Evolutionary conservation across 306 rosid genomes (phyloP).

Genomic region (Morella rubra): DNA sequence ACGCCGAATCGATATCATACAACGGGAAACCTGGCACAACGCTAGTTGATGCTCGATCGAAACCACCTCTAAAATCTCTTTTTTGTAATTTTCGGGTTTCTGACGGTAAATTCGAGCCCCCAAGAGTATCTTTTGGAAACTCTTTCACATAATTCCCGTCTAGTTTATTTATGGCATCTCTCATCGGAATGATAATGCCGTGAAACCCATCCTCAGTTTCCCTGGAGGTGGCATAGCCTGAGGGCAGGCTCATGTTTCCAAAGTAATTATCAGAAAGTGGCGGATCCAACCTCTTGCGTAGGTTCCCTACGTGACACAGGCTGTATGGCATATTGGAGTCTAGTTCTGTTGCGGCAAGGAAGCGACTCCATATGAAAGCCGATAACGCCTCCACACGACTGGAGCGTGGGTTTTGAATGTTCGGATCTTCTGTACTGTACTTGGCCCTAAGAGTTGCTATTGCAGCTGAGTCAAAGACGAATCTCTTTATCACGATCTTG

Average conservation of each 20-base stretch:
- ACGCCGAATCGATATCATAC: too few species aligned
- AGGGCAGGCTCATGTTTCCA: constrained; percentile 34
- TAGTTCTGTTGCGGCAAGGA: background rate
- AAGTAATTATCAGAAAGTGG: constrained; percentile 32
- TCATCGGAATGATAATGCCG: constrained; percentile 23
- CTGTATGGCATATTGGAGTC: constrained; percentile 4
- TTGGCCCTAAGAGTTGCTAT: constrained; percentile 40
- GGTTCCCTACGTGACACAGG: constrained; percentile 44
- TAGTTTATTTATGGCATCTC: constrained; percentile 33
- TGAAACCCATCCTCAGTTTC: constrained; percentile 7
- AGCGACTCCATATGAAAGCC: constrained; percentile 49
- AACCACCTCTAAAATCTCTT: too few species aligned
- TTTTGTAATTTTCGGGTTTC: too few species aligned
- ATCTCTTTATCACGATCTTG: constrained; percentile 42
- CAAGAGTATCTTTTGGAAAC: too few species aligned
- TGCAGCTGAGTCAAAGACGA: constrained; percentile 35
- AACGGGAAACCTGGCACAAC: too few species aligned
- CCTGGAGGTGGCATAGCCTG: background rate
- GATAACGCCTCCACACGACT: constrained; percentile 58
- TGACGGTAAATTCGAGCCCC: too few species aligned
- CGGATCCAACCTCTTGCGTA: constrained; percentile 50
- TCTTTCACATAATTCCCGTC: too few species aligned
- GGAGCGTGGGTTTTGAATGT: constrained; percentile 18
- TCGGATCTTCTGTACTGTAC: constrained; percentile 5
- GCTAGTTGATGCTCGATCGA: too few species aligned